Percentiles rank a stretch among this genome's conserved stretches.
These are phyloP conservation scores for Verticillium nonalfalfae DNA, from an alignment of 2,329 filamentous ascomycete species.

Conservation along the genomic window DNA sequence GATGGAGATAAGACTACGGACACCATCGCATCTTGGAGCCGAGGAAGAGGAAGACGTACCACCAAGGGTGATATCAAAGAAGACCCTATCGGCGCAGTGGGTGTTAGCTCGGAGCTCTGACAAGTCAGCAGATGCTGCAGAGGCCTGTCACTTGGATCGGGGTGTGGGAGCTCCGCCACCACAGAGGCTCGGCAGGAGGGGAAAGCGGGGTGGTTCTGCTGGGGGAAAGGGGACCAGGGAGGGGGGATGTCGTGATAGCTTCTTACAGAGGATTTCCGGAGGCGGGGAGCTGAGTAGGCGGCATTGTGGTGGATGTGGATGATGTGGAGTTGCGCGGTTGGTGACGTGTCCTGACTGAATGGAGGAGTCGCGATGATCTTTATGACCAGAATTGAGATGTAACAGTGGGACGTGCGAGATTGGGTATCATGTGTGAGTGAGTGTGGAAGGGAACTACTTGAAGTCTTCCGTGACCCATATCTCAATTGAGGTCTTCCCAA, in stretches of 20 bases:
- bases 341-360: not conserved
- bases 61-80: constrained; percentile 76
- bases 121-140: not conserved
- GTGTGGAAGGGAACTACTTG: not conserved
- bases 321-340: not conserved
- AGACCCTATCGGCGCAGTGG: constrained; percentile 38
- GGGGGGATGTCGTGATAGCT: not conserved
- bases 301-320: constrained; percentile 21
- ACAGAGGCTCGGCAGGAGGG: not conserved
- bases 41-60: constrained; percentile 40
- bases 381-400: not conserved
- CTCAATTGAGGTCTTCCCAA: not conserved
- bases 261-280: constrained; percentile 41
- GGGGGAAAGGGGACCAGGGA: not conserved
- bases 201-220: not conserved
- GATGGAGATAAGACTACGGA: not conserved
- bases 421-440: not conserved
- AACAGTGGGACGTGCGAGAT: not conserved
- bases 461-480: not conserved
- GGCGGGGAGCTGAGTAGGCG: constrained; percentile 37
- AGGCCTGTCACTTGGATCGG: not conserved
- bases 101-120: constrained; percentile 4
- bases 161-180: constrained; percentile 1
- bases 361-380: not conserved
- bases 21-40: not conserved